Evolutionary conservation across 73 alveolate species (phyloP).

Genomic region (Urostyla sp.): DNA sequence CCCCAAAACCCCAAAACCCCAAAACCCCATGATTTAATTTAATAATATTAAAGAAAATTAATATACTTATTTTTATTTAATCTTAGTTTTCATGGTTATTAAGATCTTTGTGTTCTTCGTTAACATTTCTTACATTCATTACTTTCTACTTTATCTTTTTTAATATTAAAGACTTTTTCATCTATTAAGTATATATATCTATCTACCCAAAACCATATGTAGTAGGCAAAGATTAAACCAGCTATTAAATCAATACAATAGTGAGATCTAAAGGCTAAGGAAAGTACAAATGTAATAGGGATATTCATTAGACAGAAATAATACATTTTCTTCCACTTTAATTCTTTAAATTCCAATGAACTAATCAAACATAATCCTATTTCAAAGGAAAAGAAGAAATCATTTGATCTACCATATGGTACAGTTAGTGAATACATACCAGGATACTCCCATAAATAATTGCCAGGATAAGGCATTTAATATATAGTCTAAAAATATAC

Average conservation of each 20-base stretch:
- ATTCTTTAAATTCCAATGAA: slow-evolving; percentile 25
- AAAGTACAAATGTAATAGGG: slow-evolving; percentile 10
- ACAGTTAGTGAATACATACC: slow-evolving; percentile 60
- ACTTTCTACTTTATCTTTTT: neutral
- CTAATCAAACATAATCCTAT: slow-evolving; percentile 10
- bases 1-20: too few relatives aligned
- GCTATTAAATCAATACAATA: slow-evolving; percentile 50
- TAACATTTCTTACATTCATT: too few relatives aligned
- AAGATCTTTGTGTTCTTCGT: too few relatives aligned
- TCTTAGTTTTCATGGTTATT: too few relatives aligned
- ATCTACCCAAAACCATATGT: slow-evolving; percentile 49
- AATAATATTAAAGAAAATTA: too few relatives aligned
- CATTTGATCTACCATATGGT: slow-evolving; percentile 46
- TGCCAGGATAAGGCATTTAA: slow-evolving; percentile 59
- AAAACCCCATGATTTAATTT: too few relatives aligned
- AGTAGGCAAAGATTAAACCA: slow-evolving; percentile 55
- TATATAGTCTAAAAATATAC: slow-evolving; percentile 9
- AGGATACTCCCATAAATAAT: slow-evolving; percentile 66
- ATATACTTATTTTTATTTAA: too few relatives aligned
- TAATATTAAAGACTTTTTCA: slow-evolving; percentile 1
- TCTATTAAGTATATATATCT: slow-evolving; percentile 18
- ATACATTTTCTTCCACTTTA: neutral
- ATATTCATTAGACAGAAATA: neutral
- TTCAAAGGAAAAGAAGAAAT: slow-evolving; percentile 47
- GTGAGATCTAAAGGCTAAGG: slow-evolving; percentile 32